Evolutionary conservation across 176 grass and related monocot genomes (phyloP), one percentile per base, ranked within the genome.

Genomic region (Aegilops umbellulata): DNA sequence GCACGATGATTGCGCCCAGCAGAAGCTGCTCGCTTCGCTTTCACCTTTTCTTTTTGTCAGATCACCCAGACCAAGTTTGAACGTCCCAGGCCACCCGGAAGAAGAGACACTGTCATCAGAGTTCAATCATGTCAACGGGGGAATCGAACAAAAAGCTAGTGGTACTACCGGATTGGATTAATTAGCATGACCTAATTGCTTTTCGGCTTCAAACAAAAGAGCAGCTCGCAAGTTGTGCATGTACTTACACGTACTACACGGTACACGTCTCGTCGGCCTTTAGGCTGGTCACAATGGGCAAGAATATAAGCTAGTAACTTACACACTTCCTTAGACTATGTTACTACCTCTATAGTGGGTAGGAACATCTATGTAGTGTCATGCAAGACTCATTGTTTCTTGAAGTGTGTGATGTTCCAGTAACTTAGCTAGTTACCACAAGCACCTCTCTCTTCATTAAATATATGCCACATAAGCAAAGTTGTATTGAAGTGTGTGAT

Each of bases 41-140:
- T 90, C 64, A 7, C 79, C 78, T 90, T 86, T 39, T 6, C 64
- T 90, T 90, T 90, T 83, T 79, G 89, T 87, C 80, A 87, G 88
- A 76, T 84, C 60, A 13, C 17, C 27, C 73, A 24, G 36, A 17
- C 62, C 62, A 19, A 32, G 77, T 89, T 69, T 76, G 82, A 81
- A 81, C 65, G 9, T 39, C 22, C 7, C 63, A 34, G 14, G 46
- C 86, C 47, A 69, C 11, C 26, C 12, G 46, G 49, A 53, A 53
- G 5, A 12, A 55, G 65, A 42, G 30, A 25, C 47, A 26, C 25
- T 30, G 47, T 57, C 85, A 35, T 51, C 58, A 32, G 35, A 36
- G 15, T 1, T 39, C 35, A 73, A 86, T 74, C 39, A 76, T 75
- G 83, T 78, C 31, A 85, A 68, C 74, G 10, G 6, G 6, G n/a